Base-by-base conservation (phyloP, 2,329 filamentous ascomycete species). In the Diplodia intermedia region DNA sequence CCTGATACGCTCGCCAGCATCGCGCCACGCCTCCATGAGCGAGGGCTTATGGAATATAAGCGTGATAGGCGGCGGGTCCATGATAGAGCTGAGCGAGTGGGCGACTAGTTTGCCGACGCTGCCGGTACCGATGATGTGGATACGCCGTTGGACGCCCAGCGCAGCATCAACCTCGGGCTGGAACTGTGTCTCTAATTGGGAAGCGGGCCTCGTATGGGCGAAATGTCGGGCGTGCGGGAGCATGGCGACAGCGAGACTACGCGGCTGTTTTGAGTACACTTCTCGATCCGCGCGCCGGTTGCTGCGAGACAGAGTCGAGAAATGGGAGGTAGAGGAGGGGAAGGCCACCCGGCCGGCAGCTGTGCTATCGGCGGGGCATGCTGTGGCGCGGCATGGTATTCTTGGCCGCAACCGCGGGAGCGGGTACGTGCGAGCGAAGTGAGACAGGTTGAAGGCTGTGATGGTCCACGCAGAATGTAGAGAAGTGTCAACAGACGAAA, bases 21-120 rank as follows among this genome's bases (percentile, higher is more conserved):
- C 73, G 12, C 81, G 76, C 86, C 86, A 89, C 12, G 77, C 74
- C 15, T 79, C 76, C 47, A 84, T 69, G 20, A 81, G 71, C 3
- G 77, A 73, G 43, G 78, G 77, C 43, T 82, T 84, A 74, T 93
- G 91, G 43, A 97, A 84, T n/a, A 97, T 85, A 6, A 97, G 84
- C 0, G 92, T 94, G 47, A 97, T 86, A 0, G 91, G 91, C 4
- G 92, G 92, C 2, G 86, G 84, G 23, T 86, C 79, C 8, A 84
- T 82, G 9, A 88, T 81, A 23, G 86, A 84, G 26, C 88, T 86
- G 12, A 97, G 82, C 26, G 88, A 87, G 75, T 90, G 89, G 31
- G 94, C 93, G 71, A 94, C 88, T 31, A 97, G 86, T 53, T 88
- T 88, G 15, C 93, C 94, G 14, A 97, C 83, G 75, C 93, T 96